phyloP scores from a whole-genome alignment of 2,329 filamentous ascomycete species.

The Alternaria triticina region DNA sequence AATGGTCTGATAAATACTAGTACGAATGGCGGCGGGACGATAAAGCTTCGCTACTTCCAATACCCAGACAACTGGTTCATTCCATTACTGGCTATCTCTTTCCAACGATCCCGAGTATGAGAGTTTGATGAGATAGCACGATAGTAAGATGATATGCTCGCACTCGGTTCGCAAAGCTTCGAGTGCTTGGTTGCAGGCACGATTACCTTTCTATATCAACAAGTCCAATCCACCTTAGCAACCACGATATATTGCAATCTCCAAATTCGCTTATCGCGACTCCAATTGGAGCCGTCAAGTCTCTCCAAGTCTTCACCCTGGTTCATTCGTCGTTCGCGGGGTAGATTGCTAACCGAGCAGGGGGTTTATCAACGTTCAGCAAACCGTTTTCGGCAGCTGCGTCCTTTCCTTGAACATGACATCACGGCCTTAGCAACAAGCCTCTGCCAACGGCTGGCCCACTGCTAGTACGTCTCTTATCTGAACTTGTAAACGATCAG shows the following conservation, averaged over 20 bases:
- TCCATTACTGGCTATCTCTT: background rate
- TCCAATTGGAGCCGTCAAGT: constrained; percentile 6
- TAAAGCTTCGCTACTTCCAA: background rate
- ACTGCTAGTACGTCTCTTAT: background rate
- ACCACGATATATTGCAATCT: background rate
- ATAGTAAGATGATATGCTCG: background rate
- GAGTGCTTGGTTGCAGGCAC: fast-evolving
- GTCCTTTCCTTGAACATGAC: constrained; percentile 2
- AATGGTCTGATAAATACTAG: background rate
- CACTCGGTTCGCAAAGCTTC: background rate
- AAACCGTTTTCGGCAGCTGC: constrained; percentile 7
- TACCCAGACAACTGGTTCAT: background rate
- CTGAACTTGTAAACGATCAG: background rate
- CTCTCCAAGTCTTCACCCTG: background rate
- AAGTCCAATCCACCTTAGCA: background rate
- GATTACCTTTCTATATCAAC: background rate
- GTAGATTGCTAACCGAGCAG: constrained; percentile 13
- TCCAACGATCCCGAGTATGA: background rate
- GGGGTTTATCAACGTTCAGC: constrained; percentile 5
- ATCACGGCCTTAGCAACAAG: constrained; percentile 6
- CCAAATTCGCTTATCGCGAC: constrained; percentile 10
- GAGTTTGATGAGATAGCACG: background rate
- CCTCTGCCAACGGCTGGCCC: background rate
- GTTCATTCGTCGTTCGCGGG: constrained; percentile 5
- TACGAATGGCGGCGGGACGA: background rate